Evolutionary conservation across 2,329 filamentous ascomycete genomes (phyloP).

Genomic region (Cladophialophora immunda): DNA sequence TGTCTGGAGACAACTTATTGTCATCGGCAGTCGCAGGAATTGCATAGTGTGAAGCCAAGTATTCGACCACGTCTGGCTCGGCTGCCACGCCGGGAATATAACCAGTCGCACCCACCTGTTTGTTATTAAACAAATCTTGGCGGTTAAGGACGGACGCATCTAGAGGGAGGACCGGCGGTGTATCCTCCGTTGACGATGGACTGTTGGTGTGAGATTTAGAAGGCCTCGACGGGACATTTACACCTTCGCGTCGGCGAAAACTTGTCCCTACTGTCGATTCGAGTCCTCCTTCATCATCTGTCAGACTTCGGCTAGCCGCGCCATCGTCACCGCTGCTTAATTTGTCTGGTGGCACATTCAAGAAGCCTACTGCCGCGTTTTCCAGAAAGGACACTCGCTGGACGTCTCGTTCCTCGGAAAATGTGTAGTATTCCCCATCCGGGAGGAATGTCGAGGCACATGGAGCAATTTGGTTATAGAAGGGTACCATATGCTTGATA

Average conservation of each 20-base stretch:
- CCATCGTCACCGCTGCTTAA: slow-evolving; percentile 57
- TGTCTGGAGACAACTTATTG: slow-evolving; percentile 38
- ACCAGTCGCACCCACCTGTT: slow-evolving; percentile 61
- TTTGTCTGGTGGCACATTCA: slow-evolving; percentile 52
- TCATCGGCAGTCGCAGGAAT: slow-evolving; percentile 46
- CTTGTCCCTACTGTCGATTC: slow-evolving; percentile 63
- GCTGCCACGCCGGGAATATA: slow-evolving; percentile 57
- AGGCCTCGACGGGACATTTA: slow-evolving; percentile 56
- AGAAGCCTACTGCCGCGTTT: slow-evolving; percentile 50
- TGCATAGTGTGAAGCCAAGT: slow-evolving; percentile 55
- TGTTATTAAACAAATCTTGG: slow-evolving; percentile 41
- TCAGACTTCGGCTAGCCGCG: slow-evolving; percentile 59
- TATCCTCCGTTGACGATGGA: slow-evolving; percentile 58
- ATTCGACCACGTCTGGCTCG: slow-evolving; percentile 52
- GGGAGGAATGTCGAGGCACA: slow-evolving; percentile 67
- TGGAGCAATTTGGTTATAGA: slow-evolving; percentile 65
- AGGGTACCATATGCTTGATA: slow-evolving; percentile 66
- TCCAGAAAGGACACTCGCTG: slow-evolving; percentile 53
- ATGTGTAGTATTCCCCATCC: slow-evolving; percentile 64
- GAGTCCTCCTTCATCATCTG: slow-evolving; percentile 64
- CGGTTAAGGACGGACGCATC: slow-evolving; percentile 57
- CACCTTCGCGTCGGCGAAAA: slow-evolving; percentile 57
- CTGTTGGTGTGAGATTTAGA: slow-evolving; percentile 64
- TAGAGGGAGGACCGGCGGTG: slow-evolving; percentile 58
- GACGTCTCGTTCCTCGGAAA: slow-evolving; percentile 61